Evolutionary conservation across 352 stramenopile species (phyloP).

Genomic region (Phytopythium delawarense): DNA sequence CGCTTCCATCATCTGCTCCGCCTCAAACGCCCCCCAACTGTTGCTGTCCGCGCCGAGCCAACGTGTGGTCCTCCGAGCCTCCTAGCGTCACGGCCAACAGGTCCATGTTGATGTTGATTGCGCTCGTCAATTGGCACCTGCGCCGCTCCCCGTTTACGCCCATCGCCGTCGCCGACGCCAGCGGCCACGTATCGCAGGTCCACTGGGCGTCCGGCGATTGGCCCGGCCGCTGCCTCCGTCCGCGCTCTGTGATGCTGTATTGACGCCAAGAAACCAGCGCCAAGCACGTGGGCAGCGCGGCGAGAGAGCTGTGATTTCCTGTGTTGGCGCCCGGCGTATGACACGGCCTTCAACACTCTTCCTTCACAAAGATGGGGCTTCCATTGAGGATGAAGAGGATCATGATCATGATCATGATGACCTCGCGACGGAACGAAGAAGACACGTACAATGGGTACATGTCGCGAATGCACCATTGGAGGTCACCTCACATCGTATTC

Average conservation of each 20-base stretch:
- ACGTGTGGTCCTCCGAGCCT: no score
- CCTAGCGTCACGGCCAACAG: neutral
- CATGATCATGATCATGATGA: neutral
- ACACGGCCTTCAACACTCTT: neutral
- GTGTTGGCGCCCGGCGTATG: neutral
- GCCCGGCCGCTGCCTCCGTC: neutral
- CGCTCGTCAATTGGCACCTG: neutral
- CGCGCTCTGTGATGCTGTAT: neutral
- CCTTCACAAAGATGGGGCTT: no score
- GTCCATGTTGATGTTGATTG: constrained; percentile 6
- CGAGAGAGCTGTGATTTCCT: neutral
- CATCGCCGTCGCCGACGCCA: neutral
- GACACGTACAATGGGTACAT: constrained; percentile 2
- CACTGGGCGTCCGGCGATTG: constrained; percentile 1
- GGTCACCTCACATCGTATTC: constrained; percentile 1
- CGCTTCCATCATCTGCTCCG: neutral
- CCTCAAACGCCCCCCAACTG: neutral
- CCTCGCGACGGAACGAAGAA: neutral
- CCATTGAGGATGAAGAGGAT: neutral
- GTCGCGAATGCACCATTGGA: neutral
- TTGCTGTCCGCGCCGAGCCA: neutral
- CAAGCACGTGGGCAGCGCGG: neutral
- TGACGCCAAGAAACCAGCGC: neutral
- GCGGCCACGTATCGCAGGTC: constrained; percentile 5
- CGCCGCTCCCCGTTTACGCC: constrained; percentile 1